A percentile compares a stretch with the other conserved stretches of the same genome.
phyloP scores from a whole-genome alignment of 306 rosid genomes.

The Echinosophora koreensis region DNA sequence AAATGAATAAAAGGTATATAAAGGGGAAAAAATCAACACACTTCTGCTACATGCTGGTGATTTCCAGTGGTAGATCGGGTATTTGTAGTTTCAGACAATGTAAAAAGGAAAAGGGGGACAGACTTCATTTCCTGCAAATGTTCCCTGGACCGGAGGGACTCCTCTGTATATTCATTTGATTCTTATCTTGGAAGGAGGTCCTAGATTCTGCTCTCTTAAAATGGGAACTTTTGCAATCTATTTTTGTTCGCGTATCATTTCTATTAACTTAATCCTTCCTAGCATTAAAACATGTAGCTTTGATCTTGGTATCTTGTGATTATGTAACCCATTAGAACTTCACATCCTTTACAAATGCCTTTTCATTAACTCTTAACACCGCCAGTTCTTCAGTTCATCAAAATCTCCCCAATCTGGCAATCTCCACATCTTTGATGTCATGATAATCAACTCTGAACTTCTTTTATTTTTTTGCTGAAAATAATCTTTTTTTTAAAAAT shows the following conservation, averaged over 20 bases:
- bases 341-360: slow-evolving; percentile 26
- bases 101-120: not conserved
- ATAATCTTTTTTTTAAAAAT: not conserved
- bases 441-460: slow-evolving; percentile 4
- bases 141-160: slow-evolving; percentile 11
- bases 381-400: not conserved
- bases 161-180: not conserved
- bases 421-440: slow-evolving; percentile 23
- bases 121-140: not conserved
- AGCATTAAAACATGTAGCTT: slow-evolving; percentile 6
- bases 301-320: not conserved
- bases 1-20: not conserved
- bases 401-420: not conserved
- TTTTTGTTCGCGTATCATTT: slow-evolving; percentile 4
- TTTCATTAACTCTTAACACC: not conserved
- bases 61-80: slow-evolving; percentile 1
- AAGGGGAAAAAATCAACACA: not conserved
- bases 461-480: not conserved
- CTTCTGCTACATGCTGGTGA: slow-evolving; percentile 5
- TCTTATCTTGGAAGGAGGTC: slow-evolving; percentile 1
- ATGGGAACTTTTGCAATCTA: slow-evolving; percentile 8
- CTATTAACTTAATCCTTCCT: slow-evolving; percentile 10
- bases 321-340: slow-evolving; percentile 12
- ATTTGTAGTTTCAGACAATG: slow-evolving; percentile 7
- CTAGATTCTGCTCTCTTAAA: slow-evolving; percentile 1